These are phyloP conservation scores for Skeletonema menzelii DNA, from an alignment of 108 stramenopile species.

Conservation along the genomic window DNA sequence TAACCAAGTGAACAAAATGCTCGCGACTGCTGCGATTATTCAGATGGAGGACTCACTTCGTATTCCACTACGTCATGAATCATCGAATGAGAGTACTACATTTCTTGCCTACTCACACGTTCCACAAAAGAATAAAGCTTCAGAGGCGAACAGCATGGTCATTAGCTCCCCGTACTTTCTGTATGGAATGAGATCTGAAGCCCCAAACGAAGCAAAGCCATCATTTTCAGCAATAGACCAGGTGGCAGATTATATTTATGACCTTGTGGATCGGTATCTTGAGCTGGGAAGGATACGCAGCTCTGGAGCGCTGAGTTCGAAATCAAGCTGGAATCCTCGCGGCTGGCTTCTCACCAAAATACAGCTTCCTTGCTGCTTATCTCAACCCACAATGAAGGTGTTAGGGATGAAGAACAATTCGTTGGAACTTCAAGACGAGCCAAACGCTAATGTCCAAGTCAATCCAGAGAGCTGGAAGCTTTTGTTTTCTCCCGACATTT, in stretches of 20 bases:
- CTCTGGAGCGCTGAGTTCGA: constrained; percentile 2
- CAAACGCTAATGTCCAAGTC: not conserved
- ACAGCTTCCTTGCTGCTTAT: constrained; percentile 35
- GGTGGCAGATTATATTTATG: constrained; percentile 33
- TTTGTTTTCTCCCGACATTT: constrained; percentile 6
- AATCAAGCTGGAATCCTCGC: constrained; percentile 37
- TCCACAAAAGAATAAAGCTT: constrained; percentile 12
- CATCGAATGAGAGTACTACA: constrained; percentile 4
- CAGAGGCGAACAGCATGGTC: constrained; percentile 19
- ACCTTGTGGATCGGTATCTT: constrained; percentile 40
- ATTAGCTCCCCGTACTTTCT: constrained; percentile 36
- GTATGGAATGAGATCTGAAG: constrained; percentile 2
- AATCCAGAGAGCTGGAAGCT: constrained; percentile 19
- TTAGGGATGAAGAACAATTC: constrained; percentile 21
- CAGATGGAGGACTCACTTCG: constrained; percentile 37
- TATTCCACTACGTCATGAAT: constrained; percentile 1
- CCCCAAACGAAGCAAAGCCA: not conserved
- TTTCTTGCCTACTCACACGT: constrained; percentile 37
- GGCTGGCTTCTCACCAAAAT: constrained; percentile 40
- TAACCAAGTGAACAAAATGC: constrained; percentile 48
- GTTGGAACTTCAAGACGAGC: constrained; percentile 18
- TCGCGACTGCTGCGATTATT: constrained; percentile 35
- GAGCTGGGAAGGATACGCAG: constrained; percentile 30
- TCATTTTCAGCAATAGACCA: constrained; percentile 8
- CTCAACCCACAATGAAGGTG: constrained; percentile 22